Conservation (phyloP, 345 rosid species). For the Populus pruinosa region DNA sequence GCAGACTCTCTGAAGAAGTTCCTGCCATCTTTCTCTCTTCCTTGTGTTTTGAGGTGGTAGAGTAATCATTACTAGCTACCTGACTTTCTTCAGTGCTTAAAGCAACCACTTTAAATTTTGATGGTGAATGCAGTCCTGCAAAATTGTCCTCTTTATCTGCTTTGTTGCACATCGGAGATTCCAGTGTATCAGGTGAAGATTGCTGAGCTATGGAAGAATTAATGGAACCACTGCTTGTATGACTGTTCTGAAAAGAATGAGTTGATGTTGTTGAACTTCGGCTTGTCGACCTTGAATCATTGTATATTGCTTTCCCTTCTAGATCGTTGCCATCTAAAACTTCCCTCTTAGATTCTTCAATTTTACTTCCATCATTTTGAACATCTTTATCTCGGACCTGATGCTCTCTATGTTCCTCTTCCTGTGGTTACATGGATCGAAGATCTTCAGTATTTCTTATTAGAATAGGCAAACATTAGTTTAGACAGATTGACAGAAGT, state of each 20-base stretch:
- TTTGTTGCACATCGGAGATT: slow-evolving; percentile 2
- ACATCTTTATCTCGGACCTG: slow-evolving; percentile 3
- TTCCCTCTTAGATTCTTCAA: neutral
- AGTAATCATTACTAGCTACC: neutral
- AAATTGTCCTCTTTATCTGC: slow-evolving; percentile 4
- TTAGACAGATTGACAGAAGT: neutral
- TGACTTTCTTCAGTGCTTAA: slow-evolving; percentile 10
- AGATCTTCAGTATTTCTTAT: neutral
- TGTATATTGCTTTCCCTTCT: neutral
- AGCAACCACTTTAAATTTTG: neutral
- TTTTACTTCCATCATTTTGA: neutral
- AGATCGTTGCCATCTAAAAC: neutral
- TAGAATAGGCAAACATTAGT: neutral
- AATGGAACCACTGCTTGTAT: slow-evolving; percentile 19
- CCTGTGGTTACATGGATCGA: slow-evolving; percentile 16
- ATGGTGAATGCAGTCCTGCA: neutral
- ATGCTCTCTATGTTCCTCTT: slow-evolving; percentile 7
- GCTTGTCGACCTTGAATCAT: neutral
- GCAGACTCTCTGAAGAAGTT: slow-evolving; percentile 41
- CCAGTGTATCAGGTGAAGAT: slow-evolving; percentile 26
- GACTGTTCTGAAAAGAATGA: slow-evolving; percentile 6
- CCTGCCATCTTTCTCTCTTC: slow-evolving; percentile 16
- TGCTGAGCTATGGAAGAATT: slow-evolving; percentile 26
- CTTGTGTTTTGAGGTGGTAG: neutral
- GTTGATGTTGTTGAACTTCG: no score